Conservation (phyloP, 305 asterid species). For the Solanum hybrid region DNA sequence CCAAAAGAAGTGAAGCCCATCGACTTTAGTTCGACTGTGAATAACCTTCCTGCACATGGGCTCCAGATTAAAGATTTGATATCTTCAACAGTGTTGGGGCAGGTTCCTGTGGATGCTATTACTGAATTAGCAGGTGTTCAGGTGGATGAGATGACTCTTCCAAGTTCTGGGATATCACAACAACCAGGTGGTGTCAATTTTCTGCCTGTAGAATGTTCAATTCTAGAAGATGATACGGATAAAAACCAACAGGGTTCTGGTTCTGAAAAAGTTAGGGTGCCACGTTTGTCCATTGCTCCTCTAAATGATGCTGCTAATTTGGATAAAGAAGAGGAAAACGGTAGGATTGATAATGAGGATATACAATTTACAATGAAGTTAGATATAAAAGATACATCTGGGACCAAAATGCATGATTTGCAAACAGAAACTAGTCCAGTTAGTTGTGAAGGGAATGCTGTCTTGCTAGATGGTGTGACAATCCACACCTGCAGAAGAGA, state of each 20-base stretch:
- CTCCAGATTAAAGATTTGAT: slow-evolving; percentile 55
- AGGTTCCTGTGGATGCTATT: slow-evolving; percentile 18
- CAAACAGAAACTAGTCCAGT: slow-evolving; percentile 14
- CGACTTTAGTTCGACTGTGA: slow-evolving; percentile 46
- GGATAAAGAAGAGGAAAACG: slow-evolving; percentile 16
- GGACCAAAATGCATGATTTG: slow-evolving; percentile 21
- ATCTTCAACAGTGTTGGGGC: slow-evolving; percentile 5
- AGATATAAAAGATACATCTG: slow-evolving; percentile 19
- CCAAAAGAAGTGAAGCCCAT: slow-evolving; percentile 28
- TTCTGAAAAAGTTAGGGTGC: slow-evolving; percentile 17
- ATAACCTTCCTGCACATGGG: slow-evolving; percentile 69
- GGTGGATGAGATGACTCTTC: slow-evolving; percentile 26
- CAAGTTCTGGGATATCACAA: slow-evolving; percentile 25
- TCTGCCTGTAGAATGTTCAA: slow-evolving; percentile 12
- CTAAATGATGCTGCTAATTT: slow-evolving; percentile 5
- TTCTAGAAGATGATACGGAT: slow-evolving; percentile 12
- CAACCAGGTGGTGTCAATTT: slow-evolving; percentile 9
- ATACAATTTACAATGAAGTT: slow-evolving; percentile 13
- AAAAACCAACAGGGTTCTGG: slow-evolving; percentile 13
- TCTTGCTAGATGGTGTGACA: slow-evolving; percentile 17
- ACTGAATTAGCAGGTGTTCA: slow-evolving; percentile 10
- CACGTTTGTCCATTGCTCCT: slow-evolving; percentile 14
- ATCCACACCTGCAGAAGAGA: slow-evolving; percentile 8
- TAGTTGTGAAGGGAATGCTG: slow-evolving; percentile 8
- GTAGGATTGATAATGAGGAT: slow-evolving; percentile 17